Evolutionary conservation across 2,329 filamentous ascomycete genomes (phyloP).

Genomic region (Aspergillus nomiae): DNA sequence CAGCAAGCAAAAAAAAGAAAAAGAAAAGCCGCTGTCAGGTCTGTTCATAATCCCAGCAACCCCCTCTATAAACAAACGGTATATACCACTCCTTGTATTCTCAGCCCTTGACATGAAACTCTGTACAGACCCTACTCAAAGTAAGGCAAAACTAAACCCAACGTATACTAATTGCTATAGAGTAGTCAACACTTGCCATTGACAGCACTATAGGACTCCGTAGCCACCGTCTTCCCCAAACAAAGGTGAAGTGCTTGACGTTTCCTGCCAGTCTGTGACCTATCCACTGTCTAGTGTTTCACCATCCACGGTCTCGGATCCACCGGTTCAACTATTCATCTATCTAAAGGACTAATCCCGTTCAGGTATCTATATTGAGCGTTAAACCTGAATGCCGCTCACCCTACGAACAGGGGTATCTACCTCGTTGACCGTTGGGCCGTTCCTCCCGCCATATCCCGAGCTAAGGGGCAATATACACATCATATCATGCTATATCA

Average conservation of each 20-base stretch:
- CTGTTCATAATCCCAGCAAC: background rate
- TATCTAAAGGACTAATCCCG: background rate
- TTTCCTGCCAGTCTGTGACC: conserved; percentile 22
- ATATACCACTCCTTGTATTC: background rate
- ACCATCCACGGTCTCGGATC: conserved; percentile 19
- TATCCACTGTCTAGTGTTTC: conserved; percentile 27
- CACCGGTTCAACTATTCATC: conserved; percentile 7
- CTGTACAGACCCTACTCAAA: background rate
- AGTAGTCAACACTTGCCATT: background rate
- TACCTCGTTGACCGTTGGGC: background rate
- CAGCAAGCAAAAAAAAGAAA: background rate
- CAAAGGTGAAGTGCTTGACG: background rate
- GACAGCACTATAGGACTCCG: background rate
- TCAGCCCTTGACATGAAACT: background rate
- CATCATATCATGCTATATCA: background rate
- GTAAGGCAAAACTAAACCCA: background rate
- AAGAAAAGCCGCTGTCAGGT: background rate
- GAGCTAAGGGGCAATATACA: background rate
- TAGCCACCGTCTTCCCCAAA: background rate
- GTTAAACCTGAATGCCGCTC: background rate
- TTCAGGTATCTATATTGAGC: background rate
- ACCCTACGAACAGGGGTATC: background rate
- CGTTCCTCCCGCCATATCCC: background rate
- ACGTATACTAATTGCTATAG: background rate
- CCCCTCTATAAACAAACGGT: background rate